Evolutionary conservation across 1,284 basidiomycete genomes (phyloP).

Genomic region (Sparassis latifolia): DNA sequence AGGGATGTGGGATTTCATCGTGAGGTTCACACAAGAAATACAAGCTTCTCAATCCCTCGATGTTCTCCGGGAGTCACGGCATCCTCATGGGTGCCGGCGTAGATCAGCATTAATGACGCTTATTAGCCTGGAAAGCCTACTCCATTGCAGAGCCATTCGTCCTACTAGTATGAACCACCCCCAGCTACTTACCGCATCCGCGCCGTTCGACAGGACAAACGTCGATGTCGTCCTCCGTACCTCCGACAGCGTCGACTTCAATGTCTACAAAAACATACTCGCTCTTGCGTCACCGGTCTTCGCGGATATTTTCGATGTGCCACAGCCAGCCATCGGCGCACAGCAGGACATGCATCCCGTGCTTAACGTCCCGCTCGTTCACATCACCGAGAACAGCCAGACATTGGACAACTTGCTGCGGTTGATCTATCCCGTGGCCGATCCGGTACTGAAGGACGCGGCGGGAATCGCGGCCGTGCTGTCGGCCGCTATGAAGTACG

Average conservation of each 20-base stretch:
- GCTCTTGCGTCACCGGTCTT: slow-evolving; percentile 8
- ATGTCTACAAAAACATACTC: slow-evolving; percentile 8
- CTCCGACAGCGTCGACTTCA: slow-evolving; percentile 7
- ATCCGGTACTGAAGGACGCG: slow-evolving; percentile 1
- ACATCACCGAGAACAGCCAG: slow-evolving; percentile 1
- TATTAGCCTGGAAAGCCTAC: not conserved
- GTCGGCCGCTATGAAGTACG: slow-evolving; percentile 8
- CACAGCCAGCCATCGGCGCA: not conserved
- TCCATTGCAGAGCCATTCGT: not conserved
- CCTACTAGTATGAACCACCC: not conserved
- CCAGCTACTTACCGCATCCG: not conserved
- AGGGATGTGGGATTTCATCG: not conserved
- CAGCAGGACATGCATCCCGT: not conserved
- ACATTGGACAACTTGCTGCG: slow-evolving; percentile 4
- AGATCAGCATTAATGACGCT: not conserved
- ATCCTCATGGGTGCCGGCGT: not conserved
- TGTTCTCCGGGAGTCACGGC: not conserved
- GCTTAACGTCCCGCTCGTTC: not conserved
- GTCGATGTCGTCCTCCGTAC: slow-evolving; percentile 12
- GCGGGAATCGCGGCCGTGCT: slow-evolving; percentile 4
- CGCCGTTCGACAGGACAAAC: slow-evolving; percentile 7
- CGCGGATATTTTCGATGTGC: slow-evolving; percentile 4
- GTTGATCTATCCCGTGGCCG: slow-evolving; percentile 4
- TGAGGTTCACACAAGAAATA: not conserved
- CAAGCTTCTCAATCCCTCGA: not conserved